These are phyloP conservation scores for Colletotrichum navitas DNA, from an alignment of 2,329 filamentous ascomycete species.

Conservation along the genomic window DNA sequence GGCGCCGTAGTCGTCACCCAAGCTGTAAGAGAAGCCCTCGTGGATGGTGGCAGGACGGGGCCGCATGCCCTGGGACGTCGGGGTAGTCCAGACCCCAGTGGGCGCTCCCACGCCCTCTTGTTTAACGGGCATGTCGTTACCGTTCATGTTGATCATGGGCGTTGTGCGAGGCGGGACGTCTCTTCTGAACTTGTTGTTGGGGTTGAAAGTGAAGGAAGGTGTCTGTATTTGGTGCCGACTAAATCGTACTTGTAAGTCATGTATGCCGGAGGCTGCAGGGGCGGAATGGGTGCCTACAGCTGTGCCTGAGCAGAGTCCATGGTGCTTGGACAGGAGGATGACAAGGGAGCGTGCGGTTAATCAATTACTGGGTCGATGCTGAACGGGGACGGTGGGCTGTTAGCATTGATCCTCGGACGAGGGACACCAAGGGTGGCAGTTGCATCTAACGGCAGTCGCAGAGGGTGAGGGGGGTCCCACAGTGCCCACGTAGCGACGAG, in stretches of 20 bases:
- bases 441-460: constrained; percentile 44
- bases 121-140: constrained; percentile 62
- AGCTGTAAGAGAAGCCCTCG: constrained; percentile 71
- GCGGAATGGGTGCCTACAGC: constrained; percentile 59
- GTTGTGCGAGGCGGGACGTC: constrained; percentile 59
- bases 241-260: constrained; percentile 54
- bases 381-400: constrained; percentile 49
- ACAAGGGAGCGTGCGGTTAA: constrained; percentile 53
- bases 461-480: constrained; percentile 46
- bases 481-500: constrained; percentile 49
- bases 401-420: constrained; percentile 54
- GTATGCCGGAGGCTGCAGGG: constrained; percentile 44
- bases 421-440: constrained; percentile 48
- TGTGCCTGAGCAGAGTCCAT: constrained; percentile 67
- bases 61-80: constrained; percentile 63
- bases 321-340: constrained; percentile 49
- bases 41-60: constrained; percentile 71
- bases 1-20: constrained; percentile 65
- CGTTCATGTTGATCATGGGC: constrained; percentile 64
- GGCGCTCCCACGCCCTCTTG: constrained; percentile 61
- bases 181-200: constrained; percentile 62
- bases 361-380: constrained; percentile 55
- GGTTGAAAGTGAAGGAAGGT: constrained; percentile 62
- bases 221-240: constrained; percentile 64
- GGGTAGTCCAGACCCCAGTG: constrained; percentile 67